phyloP scores from a whole-genome alignment of 208 protist genomes.

The Phytomonas sp. region DNA sequence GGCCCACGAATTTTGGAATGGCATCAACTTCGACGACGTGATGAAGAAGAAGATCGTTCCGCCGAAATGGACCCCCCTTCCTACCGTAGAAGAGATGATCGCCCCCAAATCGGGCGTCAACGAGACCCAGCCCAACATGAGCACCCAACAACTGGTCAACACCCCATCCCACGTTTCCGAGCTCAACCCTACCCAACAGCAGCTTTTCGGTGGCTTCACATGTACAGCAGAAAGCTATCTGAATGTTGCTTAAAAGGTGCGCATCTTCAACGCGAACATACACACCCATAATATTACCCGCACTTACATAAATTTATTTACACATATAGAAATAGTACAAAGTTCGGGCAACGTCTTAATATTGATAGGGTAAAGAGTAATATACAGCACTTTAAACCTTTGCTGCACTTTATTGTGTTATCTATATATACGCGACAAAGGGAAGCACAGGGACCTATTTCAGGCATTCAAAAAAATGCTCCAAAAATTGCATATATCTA shows the following conservation, averaged over 20 bases:
- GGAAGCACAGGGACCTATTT: constrained; percentile 1
- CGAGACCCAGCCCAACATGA: constrained; percentile 16
- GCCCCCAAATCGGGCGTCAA: constrained; percentile 30
- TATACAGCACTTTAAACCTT: not conserved
- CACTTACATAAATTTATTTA: not conserved
- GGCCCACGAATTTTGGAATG: constrained; percentile 87
- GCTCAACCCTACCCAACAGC: constrained; percentile 78
- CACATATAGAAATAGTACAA: not conserved
- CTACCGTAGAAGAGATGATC: constrained; percentile 74
- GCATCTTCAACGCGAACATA: constrained; percentile 1
- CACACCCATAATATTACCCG: not conserved
- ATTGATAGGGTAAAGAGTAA: not conserved
- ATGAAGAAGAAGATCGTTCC: constrained; percentile 74
- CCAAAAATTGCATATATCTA: not conserved
- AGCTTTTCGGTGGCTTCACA: constrained; percentile 87
- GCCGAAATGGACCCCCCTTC: constrained; percentile 80
- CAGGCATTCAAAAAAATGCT: constrained; percentile 9
- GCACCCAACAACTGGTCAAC: constrained; percentile 74
- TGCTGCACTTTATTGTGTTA: constrained; percentile 8
- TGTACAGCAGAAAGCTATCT: constrained; percentile 85
- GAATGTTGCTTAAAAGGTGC: constrained; percentile 12
- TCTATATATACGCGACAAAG: not conserved
- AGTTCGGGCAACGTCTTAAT: not conserved
- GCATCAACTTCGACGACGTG: constrained; percentile 86
- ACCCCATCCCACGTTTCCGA: constrained; percentile 73